Percentiles rank a stretch among this genome's conserved stretches.
Conservation (phyloP, 345 rosid species). For the Eucalyptus regnans region DNA sequence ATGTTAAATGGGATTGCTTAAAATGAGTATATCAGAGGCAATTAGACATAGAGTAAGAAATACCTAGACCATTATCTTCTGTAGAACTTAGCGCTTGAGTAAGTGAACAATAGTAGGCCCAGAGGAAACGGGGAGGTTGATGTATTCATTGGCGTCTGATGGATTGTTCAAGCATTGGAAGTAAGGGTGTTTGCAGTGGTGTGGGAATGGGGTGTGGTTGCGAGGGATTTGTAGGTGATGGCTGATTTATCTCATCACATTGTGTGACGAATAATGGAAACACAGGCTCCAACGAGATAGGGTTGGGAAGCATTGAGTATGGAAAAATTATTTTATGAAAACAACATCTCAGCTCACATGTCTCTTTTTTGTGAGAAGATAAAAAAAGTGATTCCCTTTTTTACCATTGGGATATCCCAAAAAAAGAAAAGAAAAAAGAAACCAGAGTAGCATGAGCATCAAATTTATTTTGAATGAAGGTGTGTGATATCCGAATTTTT, state of each 20-base stretch:
- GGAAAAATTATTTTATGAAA: not conserved
- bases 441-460: not conserved
- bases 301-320: not conserved
- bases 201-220: not conserved
- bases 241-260: not conserved
- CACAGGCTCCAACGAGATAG: not conserved
- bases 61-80: not conserved
- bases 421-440: too few relatives aligned
- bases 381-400: not conserved
- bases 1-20: not conserved
- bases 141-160: too few relatives aligned
- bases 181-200: not conserved
- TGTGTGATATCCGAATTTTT: too few relatives aligned
- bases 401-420: not conserved
- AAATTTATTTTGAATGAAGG: not conserved
- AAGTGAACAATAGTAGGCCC: too few relatives aligned
- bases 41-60: not conserved
- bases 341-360: not conserved
- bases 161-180: not conserved
- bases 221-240: not conserved
- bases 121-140: too few relatives aligned
- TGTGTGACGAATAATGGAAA: not conserved
- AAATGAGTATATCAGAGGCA: not conserved
- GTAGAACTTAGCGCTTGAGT: not conserved
- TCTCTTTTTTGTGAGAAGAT: not conserved